Conservation (phyloP, 306 rosid species). For the Urtica urens region DNA sequence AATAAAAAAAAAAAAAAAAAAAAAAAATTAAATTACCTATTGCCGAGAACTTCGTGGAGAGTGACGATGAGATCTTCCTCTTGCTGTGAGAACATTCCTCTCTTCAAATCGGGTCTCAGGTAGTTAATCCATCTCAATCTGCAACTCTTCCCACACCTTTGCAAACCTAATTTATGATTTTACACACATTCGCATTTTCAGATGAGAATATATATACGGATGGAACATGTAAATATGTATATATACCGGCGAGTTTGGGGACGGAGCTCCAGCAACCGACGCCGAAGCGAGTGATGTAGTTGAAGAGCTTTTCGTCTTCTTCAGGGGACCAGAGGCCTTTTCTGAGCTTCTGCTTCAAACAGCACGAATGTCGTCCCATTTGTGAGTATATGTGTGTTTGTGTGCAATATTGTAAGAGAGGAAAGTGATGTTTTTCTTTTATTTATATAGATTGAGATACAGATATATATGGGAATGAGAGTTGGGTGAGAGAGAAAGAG, state of each 20-base stretch:
- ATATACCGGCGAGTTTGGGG: constrained; percentile 75
- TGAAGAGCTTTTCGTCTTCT: constrained; percentile 91
- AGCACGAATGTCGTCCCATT: constrained; percentile 91
- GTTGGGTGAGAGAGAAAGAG: neutral
- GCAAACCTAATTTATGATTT: constrained; percentile 41
- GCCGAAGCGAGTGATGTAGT: constrained; percentile 70
- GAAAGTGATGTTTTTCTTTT: constrained; percentile 26
- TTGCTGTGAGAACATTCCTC: constrained; percentile 83
- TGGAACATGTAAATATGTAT: neutral
- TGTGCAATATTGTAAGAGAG: constrained; percentile 3
- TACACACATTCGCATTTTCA: neutral
- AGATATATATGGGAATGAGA: neutral
- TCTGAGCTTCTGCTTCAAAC: constrained; percentile 64
- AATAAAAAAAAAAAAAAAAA: neutral
- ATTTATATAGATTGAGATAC: neutral
- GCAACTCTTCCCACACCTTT: constrained; percentile 92
- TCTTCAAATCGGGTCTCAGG: constrained; percentile 80
- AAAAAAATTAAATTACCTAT: constrained; percentile 35
- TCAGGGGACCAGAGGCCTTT: constrained; percentile 95
- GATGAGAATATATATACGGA: neutral
- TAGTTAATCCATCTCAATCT: constrained; percentile 91
- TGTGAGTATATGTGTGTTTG: too few species aligned
- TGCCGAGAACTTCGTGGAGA: constrained; percentile 83
- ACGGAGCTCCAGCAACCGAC: constrained; percentile 98
- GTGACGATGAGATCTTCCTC: constrained; percentile 73